phyloP scores from a whole-genome alignment of 2,329 filamentous ascomycete species.

The Ophiostoma quercus region DNA sequence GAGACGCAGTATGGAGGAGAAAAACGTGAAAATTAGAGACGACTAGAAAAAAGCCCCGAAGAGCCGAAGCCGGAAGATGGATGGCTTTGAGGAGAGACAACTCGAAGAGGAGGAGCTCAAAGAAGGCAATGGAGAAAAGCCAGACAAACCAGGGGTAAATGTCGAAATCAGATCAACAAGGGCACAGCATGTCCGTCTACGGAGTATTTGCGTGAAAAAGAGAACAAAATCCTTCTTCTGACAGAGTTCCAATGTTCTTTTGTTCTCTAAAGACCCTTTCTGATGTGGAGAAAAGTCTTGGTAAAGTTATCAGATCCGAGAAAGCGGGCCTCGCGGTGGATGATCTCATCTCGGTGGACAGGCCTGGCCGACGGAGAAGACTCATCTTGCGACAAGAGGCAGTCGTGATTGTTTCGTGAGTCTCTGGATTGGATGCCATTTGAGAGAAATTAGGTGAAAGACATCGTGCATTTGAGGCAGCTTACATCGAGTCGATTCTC shows the following conservation, averaged over 20 bases:
- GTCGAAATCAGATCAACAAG: not conserved
- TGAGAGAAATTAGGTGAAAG: not conserved
- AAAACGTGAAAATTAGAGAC: not conserved
- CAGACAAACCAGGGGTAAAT: not conserved
- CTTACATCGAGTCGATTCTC: not conserved
- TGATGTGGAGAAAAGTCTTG: constrained; percentile 13
- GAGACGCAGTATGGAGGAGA: not conserved
- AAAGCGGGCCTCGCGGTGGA: constrained; percentile 5
- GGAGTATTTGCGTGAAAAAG: not conserved
- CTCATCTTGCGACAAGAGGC: not conserved
- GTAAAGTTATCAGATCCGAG: constrained; percentile 17
- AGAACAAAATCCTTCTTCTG: not conserved
- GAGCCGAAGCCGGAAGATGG: not conserved
- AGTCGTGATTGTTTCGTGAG: not conserved
- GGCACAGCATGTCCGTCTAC: not conserved
- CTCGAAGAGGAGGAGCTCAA: not conserved
- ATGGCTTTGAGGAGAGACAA: too few species aligned
- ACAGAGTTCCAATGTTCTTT: not conserved
- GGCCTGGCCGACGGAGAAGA: not conserved
- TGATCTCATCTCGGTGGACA: constrained; percentile 3
- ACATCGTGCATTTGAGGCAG: not conserved
- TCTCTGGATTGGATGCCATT: not conserved
- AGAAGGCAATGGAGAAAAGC: not conserved
- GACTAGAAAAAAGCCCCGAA: constrained; percentile 6
- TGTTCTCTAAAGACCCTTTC: not conserved